Evolutionary conservation across 345 rosid species (phyloP), one percentile per base, ranked within the genome.

Genomic region (Eucalyptus coolabah): DNA sequence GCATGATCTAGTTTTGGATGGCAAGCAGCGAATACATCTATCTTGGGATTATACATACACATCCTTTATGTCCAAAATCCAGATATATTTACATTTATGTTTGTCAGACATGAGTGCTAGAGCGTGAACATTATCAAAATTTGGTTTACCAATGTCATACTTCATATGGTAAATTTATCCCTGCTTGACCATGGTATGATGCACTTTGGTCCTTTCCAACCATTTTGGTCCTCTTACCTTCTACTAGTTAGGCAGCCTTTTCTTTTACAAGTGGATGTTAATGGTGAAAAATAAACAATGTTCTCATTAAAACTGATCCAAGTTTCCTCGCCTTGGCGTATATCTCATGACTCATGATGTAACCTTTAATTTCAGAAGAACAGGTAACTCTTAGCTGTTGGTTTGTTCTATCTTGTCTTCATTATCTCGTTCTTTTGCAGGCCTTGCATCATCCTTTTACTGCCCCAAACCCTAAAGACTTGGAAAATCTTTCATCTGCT

Each of bases 371-470:
- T 87, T 23, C n/a, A 50, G 13, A 87, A 2, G 3, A 56, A n/a
- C 49, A 32, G 50, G 83, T 72, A 85, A 85, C 54, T 18, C 23
- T 42, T 63, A n/a, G 47, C 42, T 59, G 28, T 34, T 40, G 24
- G 23, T 72, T 72, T 87, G 77, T 72, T 44, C 80, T 32, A 72
- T 28, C 44, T 6, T 32, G 59, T n/a, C 23, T 30, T 13, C 44
- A 18, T 81, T 83, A n/a, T 37, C 51, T 54, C 37, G 18, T 40
- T 67, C 54, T 85, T 49, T 90, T 94, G 88, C 90, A 97, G 99
- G 95, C 99, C 60, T 93, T 97, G 94, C 99, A 98, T 91, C 99
- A 97, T 91, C 99, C 99, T 86, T 98, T 98, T 88, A 97, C 99
- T 86, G 99, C 99, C 63, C 98, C 99, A 72, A 94, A 94, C 88